Conservation (phyloP, 495 filamentous ascomycete species). For the Penicillium coprophilum region DNA sequence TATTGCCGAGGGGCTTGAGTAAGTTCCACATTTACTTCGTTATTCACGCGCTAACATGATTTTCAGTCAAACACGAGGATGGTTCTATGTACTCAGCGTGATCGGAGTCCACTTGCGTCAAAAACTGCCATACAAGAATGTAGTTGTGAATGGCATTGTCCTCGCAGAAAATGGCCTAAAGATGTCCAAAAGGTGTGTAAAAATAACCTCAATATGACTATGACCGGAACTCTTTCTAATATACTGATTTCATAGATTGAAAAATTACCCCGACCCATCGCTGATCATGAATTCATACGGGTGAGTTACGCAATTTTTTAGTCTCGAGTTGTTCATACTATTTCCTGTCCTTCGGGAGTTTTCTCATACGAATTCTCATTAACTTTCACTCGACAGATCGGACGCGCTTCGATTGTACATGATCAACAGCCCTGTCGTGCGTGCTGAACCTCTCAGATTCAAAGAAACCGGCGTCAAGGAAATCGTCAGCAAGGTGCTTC, state of each 20-base stretch:
- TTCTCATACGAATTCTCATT: not conserved
- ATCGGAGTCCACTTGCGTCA: conserved; percentile 91
- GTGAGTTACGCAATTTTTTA: not conserved
- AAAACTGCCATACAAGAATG: conserved; percentile 89
- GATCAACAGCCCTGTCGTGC: conserved; percentile 96
- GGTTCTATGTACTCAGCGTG: conserved; percentile 95
- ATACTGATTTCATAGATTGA: conserved; percentile 50
- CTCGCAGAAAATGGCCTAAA: conserved; percentile 97
- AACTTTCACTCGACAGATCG: conserved; percentile 40
- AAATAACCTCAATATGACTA: not conserved
- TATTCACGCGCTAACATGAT: not conserved
- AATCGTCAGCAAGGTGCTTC: conserved; percentile 87
- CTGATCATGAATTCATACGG: conserved; percentile 87
- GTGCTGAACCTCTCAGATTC: conserved; percentile 88
- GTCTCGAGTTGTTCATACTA: not conserved
- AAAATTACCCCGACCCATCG: conserved; percentile 93
- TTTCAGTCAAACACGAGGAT: conserved; percentile 74
- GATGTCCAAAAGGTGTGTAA: conserved; percentile 76
- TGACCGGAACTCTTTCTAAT: not conserved
- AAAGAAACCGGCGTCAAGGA: conserved; percentile 94
- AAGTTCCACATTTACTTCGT: not conserved
- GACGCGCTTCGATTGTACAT: conserved; percentile 93
- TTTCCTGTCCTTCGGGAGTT: not conserved
- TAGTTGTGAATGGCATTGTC: conserved; percentile 95
- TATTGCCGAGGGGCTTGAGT: conserved; percentile 90